Evolutionary conservation across 805 yeast species (phyloP), one percentile per base, ranked within the genome.

Genomic region (Ogataea parapolymorpha): DNA sequence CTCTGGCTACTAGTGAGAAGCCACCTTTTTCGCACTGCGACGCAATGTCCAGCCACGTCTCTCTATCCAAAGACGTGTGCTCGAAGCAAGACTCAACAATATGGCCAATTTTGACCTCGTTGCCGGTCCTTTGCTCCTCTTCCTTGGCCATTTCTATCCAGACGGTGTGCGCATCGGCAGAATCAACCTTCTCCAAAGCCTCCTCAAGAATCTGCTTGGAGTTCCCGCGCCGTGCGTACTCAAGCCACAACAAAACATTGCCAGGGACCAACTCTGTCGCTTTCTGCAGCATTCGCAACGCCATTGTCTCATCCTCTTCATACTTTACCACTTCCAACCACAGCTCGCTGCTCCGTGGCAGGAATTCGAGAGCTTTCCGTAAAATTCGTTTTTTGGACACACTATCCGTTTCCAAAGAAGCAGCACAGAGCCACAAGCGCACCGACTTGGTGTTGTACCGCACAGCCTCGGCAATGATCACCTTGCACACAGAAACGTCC

Each of bases 141-240:
- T 88, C 55, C 48, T 79, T 75, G 1, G 80, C 72, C 1, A 88
- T 88, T 0, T 80, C 67, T 2, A 87, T 62, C 91, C 95, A 87
- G 2, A 88, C 68, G 25, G 68, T 68, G 33, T 69, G 61, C 7
- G 76, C 67, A 3, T 68, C 65, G 4, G 71, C 68, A n/a, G 77
- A 51, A 3, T 72, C 70, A 11, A 82, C 58, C 0, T 61, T 56
- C 40, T 77, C 77, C 46, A 90, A 66, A 0, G 95, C 95, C 22
- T 56, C 61, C 49, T 79, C 79, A 24, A 89, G 62, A 0, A 78
- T 65, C 14, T 62, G 55, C 48, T 75, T 76, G 0, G 90, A 82
- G 8, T 74, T 77, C 5, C 60, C 53, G 27, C 82, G 60, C 2
- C 72, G 68, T 6, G 83, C 71, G 27, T 81, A 63, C 2, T 73